Evolutionary conservation across 2,329 filamentous ascomycete genomes (phyloP), one percentile per base, ranked within the genome.

Genomic region (Paraconiothyrium sp.): DNA sequence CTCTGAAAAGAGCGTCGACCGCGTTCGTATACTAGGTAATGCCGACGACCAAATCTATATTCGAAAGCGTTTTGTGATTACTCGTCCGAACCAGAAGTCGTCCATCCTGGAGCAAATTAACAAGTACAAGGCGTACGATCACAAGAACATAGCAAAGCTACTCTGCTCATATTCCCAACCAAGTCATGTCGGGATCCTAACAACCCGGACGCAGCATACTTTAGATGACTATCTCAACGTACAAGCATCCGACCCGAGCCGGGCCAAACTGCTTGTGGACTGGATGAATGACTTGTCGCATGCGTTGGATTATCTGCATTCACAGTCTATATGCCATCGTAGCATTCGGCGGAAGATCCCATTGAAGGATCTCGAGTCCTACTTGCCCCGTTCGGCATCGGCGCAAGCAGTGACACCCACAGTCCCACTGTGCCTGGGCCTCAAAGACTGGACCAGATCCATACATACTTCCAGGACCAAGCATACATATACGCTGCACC

Each of bases 221-320:
- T 64, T 80, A n/a, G 78, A 79, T 39, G 76, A 79, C 11, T 80
- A 73, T 61, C 69, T 80, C 7, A 67, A 68, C 7, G 63, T 75
- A 13, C 70, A 74, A 7, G 66, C 69, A 27, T 66, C 47, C 14
- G 76, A 79, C 27, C 60, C 74, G 1, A 69, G 64, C 48, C 76
- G 76, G 9, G 67, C 77, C 1, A 73, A 76, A 37, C 56, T 76
- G 7, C 69, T 80, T 0, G 67, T 80, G 10, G 76, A 77, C 54
- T 80, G 78, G 78, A 79, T 80, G 73, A 71, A 75, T 56, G 78
- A 80, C 55, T 69, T 80, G 2, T 74, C 78, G 0, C 76, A 76
- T 2, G 79, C 75, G 0, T 54, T 80, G 7, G 77, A 78, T 11
- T 78, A 77, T 60, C 70, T 80, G 2, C 78, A 80, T 52, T 67